Conservation (phyloP, 495 filamentous ascomycete genomes). For the Tuber magnatum region DNA sequence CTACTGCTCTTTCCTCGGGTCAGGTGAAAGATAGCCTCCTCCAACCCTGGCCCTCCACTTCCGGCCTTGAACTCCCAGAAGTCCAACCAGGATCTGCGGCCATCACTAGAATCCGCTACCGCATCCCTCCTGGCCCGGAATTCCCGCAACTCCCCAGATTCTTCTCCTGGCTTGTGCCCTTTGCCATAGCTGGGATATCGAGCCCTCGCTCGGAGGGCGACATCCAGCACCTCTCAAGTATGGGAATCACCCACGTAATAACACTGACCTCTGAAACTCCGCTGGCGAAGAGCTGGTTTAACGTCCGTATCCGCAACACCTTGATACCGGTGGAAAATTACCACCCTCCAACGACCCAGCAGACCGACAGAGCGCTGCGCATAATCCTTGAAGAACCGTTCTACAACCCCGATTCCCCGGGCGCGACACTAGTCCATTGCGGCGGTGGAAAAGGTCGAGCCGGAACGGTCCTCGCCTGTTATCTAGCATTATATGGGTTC, state of each 20-base stretch:
- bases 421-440: constrained; percentile 25
- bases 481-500: constrained; percentile 23
- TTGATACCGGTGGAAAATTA: constrained; percentile 22
- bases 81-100: neutral
- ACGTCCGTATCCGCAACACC: constrained; percentile 15
- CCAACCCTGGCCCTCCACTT: neutral
- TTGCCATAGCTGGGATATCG: constrained; percentile 21
- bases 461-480: constrained; percentile 27
- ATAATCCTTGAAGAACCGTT: constrained; percentile 16
- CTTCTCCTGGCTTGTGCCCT: constrained; percentile 29
- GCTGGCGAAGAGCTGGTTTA: constrained; percentile 19
- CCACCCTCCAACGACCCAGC: constrained; percentile 16
- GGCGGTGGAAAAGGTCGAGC: constrained; percentile 34
- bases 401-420: neutral
- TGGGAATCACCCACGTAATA: constrained; percentile 21
- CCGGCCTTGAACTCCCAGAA: neutral
- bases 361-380: constrained; percentile 16
- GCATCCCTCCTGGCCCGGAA: neutral
- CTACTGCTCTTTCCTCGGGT: neutral
- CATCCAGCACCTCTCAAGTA: constrained; percentile 6
- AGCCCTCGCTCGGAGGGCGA: constrained; percentile 15
- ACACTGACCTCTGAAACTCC: constrained; percentile 28
- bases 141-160: constrained; percentile 24
- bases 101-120: constrained; percentile 7
- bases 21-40: neutral